phyloP scores from a whole-genome alignment of 495 filamentous ascomycete species.

The Penicillium diatomitis region DNA sequence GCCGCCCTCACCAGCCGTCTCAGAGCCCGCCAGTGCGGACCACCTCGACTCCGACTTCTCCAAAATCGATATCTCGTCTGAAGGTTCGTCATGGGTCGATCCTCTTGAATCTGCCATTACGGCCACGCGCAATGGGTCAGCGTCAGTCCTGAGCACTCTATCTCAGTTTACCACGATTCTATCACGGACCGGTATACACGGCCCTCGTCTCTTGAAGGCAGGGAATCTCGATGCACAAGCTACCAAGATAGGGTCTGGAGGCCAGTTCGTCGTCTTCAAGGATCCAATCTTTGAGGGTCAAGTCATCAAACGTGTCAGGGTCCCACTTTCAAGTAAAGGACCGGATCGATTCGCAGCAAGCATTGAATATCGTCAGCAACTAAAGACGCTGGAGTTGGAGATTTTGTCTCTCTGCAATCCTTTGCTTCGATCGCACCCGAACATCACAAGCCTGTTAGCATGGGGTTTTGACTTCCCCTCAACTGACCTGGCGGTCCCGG shows the following conservation, averaged over 20 bases:
- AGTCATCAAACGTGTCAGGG: constrained; percentile 12
- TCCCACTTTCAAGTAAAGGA: constrained; percentile 3
- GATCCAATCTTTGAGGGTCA: constrained; percentile 11
- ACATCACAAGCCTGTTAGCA: constrained; percentile 13
- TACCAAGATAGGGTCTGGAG: constrained; percentile 9
- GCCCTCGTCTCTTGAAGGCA: constrained; percentile 10
- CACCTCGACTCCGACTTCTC: background rate
- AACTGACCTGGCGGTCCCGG: constrained; percentile 10
- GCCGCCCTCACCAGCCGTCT: background rate
- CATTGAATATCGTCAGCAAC: constrained; percentile 4
- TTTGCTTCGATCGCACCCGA: constrained; percentile 5
- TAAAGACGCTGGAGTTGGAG: constrained; percentile 3
- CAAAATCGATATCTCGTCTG: constrained; percentile 3
- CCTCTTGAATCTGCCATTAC: constrained; percentile 9
- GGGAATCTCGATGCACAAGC: constrained; percentile 6
- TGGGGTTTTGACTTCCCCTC: constrained; percentile 18
- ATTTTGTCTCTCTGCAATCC: constrained; percentile 8
- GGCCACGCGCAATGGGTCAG: constrained; percentile 13
- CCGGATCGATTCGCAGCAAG: constrained; percentile 4
- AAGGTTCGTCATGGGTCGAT: constrained; percentile 6
- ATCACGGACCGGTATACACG: constrained; percentile 14
- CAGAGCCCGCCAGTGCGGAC: constrained; percentile 1
- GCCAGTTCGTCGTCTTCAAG: constrained; percentile 14
- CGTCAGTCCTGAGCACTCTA: constrained; percentile 10
- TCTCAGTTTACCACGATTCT: constrained; percentile 16